Evolutionary conservation across 441 rosid species (phyloP), one percentile per base, ranked within the genome.

Genomic region (Eruca vesicaria): DNA sequence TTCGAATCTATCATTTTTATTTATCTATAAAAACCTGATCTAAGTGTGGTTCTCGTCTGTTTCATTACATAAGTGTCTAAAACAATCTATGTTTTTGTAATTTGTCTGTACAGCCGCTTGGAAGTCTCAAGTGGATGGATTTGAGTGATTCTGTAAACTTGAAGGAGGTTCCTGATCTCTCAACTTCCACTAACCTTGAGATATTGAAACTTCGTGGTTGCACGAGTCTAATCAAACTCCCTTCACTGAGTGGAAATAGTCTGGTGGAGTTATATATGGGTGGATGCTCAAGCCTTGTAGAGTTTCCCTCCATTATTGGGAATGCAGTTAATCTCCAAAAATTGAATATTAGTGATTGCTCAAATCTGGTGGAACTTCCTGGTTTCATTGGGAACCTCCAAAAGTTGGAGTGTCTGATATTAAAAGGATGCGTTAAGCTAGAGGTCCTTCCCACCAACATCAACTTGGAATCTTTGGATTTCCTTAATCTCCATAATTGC

Each of bases 121-220:
- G 15, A 21, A 71, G 15, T 20, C 63, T 75, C 8, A 72, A 80
- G 56, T 35, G 43, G 60, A 50, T 81, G 12, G 23, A 73, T 19
- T 79, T 85, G 12, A 69, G 71, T 14, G 4, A n/a, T 43, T 43
- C 52, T 6, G 7, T 0, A 43, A 43, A 43, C 18, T n/a, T 43
- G 18, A 43, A 43, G 7, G 65, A 16, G 65, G n/a, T 60, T 1
- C 84, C 84, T 15, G 48, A 82, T 33, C 76, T 70, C 71, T 84
- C 1, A 21, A 50, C 55, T 45, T 19, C 53, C 53, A 45, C 20
- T 45, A 45, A 45, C 6, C 48, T 41, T 41, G 48, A 41, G 16
- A 41, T 12, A 41, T 12, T 41, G 16, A 5, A 41, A 1, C 50
- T 38, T 9, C n/a, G n/a, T 38, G 14, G 4, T 4, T 52, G 62